A percentile compares a stretch with the other conserved stretches of the same genome.
phyloP scores from a whole-genome alignment of 352 stramenopile species.

The Globisporangium heterothallicum region DNA sequence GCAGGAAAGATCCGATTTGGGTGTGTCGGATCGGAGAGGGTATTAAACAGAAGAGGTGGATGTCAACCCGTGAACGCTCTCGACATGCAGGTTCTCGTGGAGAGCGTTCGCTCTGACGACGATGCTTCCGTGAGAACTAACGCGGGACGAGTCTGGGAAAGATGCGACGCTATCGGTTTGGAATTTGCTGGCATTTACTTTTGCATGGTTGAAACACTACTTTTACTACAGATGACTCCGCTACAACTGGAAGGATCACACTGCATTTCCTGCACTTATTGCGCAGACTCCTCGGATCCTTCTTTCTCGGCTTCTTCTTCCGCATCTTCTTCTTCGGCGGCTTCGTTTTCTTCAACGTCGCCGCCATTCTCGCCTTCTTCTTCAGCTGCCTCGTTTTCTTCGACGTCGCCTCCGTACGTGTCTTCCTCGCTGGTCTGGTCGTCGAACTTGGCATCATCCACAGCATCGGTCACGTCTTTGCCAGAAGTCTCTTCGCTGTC shows the following conservation, averaged over 20 bases:
- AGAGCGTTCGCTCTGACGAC: too few relatives aligned
- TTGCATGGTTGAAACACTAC: neutral
- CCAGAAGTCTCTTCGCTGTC: too few relatives aligned
- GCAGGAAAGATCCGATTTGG: too few relatives aligned
- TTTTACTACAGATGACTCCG: conserved; percentile 1
- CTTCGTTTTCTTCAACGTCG: neutral
- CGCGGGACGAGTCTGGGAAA: too few relatives aligned
- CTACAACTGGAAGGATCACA: too few relatives aligned
- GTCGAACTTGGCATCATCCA: neutral
- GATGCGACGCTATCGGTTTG: neutral
- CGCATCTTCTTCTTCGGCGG: neutral
- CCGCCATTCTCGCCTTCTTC: conserved; percentile 1
- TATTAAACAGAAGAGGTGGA: too few relatives aligned
- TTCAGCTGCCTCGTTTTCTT: conserved; percentile 5
- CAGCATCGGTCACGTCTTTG: neutral
- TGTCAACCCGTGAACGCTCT: too few relatives aligned
- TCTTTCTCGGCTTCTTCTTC: conserved; percentile 1
- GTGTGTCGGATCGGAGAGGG: too few relatives aligned
- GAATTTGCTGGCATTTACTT: neutral
- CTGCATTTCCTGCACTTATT: too few relatives aligned
- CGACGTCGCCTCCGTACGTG: neutral
- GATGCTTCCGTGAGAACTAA: too few relatives aligned
- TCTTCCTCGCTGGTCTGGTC: neutral
- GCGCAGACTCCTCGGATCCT: too few relatives aligned
- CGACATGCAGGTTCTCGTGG: too few relatives aligned